Evolutionary conservation across 2,329 filamentous ascomycete species (phyloP).

Genomic region (Exutisphaerella laricina): DNA sequence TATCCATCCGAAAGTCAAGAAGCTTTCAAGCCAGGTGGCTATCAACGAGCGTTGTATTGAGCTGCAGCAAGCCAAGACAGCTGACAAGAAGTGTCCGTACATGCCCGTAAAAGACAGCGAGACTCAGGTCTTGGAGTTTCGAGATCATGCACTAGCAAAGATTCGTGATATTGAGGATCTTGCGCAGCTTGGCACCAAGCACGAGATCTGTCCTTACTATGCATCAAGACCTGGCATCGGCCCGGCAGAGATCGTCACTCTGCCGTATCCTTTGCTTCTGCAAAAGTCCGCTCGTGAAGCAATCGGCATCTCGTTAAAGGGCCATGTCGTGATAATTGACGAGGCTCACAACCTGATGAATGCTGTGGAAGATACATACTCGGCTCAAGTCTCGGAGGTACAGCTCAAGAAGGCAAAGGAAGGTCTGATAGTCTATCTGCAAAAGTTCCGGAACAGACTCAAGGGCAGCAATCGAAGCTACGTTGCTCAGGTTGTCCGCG

Average conservation of each 20-base stretch:
- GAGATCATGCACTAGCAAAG: slow-evolving; percentile 75
- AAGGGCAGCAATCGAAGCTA: slow-evolving; percentile 90
- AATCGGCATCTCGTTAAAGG: slow-evolving; percentile 75
- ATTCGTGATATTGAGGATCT: slow-evolving; percentile 94
- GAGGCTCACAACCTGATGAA: slow-evolving; percentile 99
- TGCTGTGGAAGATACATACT: slow-evolving; percentile 81
- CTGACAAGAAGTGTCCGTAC: slow-evolving; percentile 66
- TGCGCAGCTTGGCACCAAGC: slow-evolving; percentile 65
- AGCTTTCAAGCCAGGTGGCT: slow-evolving; percentile 63
- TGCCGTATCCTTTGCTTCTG: slow-evolving; percentile 85
- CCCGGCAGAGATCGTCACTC: slow-evolving; percentile 72
- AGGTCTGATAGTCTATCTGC: slow-evolving; percentile 76
- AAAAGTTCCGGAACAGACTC: slow-evolving; percentile 79
- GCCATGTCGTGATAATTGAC: slow-evolving; percentile 89
- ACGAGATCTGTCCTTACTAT: slow-evolving; percentile 91
- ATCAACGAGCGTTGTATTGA: slow-evolving; percentile 94
- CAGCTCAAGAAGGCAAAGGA: slow-evolving; percentile 68
- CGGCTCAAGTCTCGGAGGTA: slow-evolving; percentile 64
- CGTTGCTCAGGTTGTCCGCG: slow-evolving; percentile 76
- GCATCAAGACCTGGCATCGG: slow-evolving; percentile 79
- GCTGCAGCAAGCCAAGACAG: slow-evolving; percentile 65
- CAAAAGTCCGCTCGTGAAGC: slow-evolving; percentile 85
- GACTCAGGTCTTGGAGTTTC: slow-evolving; percentile 67
- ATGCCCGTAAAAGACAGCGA: slow-evolving; percentile 74
- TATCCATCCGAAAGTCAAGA: slow-evolving; percentile 77